Evolutionary conservation across 2,329 filamentous ascomycete species (phyloP).

Genomic region (Stagonosporopsis chrysanthemi): DNA sequence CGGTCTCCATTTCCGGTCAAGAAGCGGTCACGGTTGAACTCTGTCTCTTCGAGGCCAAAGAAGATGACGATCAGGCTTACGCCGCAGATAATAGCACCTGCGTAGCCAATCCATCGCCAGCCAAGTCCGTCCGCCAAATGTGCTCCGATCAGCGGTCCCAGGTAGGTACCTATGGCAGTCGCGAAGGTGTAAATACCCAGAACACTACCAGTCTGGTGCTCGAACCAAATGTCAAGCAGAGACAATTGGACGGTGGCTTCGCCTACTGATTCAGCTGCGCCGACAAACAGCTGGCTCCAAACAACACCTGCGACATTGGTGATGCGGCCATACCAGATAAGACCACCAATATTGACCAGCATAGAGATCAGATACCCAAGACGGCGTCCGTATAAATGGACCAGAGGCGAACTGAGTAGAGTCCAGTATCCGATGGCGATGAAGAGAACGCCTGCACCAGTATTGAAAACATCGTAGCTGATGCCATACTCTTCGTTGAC

Average conservation of each 20-base stretch:
- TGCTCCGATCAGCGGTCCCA: conserved; percentile 26
- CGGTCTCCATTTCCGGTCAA: conserved; percentile 14
- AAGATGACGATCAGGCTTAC: conserved; percentile 24
- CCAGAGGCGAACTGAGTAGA: conserved; percentile 27
- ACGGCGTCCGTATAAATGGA: conserved; percentile 29
- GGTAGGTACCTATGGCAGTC: conserved; percentile 28
- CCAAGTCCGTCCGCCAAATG: conserved; percentile 25
- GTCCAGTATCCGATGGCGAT: conserved; percentile 31
- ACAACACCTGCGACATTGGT: conserved; percentile 25
- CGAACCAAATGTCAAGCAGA: conserved; percentile 29
- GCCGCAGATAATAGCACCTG: conserved; percentile 26
- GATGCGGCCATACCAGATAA: conserved; percentile 31
- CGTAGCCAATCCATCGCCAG: conserved; percentile 31
- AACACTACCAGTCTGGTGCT: conserved; percentile 30
- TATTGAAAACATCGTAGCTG: conserved; percentile 31
- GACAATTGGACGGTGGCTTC: conserved; percentile 29
- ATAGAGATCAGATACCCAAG: conserved; percentile 29
- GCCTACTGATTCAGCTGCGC: conserved; percentile 27
- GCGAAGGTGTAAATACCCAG: conserved; percentile 29
- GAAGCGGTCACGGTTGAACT: conserved; percentile 27
- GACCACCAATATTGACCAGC: conserved; percentile 28
- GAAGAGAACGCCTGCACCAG: conserved; percentile 28
- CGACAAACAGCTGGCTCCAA: conserved; percentile 32
- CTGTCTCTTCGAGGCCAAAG: conserved; percentile 28
- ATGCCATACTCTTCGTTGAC: conserved; percentile 30